Base-by-base conservation (phyloP, 306 rosid genomes). In the Gastrolobium villosum region DNA sequence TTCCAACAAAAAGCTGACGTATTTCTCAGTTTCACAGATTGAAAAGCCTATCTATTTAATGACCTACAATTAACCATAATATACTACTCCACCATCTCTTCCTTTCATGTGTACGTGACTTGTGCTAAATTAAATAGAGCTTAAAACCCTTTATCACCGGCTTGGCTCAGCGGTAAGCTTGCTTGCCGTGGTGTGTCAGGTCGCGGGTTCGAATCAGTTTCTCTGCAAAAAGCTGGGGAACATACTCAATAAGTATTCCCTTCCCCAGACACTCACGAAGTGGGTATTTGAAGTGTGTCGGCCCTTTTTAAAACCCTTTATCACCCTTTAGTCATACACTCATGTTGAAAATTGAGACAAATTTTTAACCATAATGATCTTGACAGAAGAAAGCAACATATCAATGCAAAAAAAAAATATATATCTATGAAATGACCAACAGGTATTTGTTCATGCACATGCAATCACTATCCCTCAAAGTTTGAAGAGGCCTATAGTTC, bases 1-100 rank as follows among this genome's bases (percentile, higher is more conserved):
- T 64, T 76, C 61, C 60, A 82, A 55, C 82, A 81, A 79, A 88
- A 87, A 80, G 90, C 82, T 83, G 83, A 84, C 82, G 56, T 69
- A 43, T 61, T 30, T 83, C 65, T 85, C 72, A 68, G 80, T 75
- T 81, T 59, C 60, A 15, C 81, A 70, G 66, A 34, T 44, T 81
- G 56, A 84, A 90, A 90, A 85, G 81, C 72, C 55, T 72, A 41
- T 64, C n/a, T 72, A 63, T 70, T 75, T 44, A 75, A 71, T 57
- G 13, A 53, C 65, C 72, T 83, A 62, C 64, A 32, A 82, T 45
- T 70, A 48, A 61, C 65, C 50, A 59, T 64, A 65, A 75, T 60
- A 59, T 59, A 74, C 65, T 14, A 20, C 10, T 6, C 15, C 79
- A 7, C 52, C 45, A 71, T 14, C 39, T 0, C 35, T 31, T 13